A percentile compares a stretch with the other conserved stretches of the same genome.
Conservation (phyloP, 371 early-diverging fungal species). For the Mortierella polycephala region DNA sequence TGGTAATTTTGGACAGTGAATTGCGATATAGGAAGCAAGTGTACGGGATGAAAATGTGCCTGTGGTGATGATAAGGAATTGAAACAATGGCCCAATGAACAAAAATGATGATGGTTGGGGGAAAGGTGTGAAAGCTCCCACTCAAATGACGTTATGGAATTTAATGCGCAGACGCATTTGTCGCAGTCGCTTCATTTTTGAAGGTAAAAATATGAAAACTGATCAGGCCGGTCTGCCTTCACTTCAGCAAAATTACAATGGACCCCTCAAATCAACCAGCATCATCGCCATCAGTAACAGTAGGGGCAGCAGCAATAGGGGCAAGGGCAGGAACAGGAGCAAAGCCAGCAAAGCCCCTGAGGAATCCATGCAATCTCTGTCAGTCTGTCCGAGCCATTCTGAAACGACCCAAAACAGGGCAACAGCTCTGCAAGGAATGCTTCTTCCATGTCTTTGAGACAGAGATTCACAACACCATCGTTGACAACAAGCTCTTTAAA, state of each 20-base stretch:
- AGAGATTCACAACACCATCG: slow-evolving; percentile 97
- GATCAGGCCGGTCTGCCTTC: no score
- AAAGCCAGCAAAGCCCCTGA: slow-evolving; percentile 36
- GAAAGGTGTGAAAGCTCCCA: neutral
- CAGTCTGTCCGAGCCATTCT: slow-evolving; percentile 79
- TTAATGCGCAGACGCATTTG: no score
- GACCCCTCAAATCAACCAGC: neutral
- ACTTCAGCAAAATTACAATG: neutral
- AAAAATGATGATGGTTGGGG: neutral
- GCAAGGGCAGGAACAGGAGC: slow-evolving; percentile 2
- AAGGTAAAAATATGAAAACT: no score
- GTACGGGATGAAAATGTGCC: neutral
- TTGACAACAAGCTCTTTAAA: slow-evolving; percentile 85
- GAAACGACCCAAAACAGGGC: slow-evolving; percentile 94
- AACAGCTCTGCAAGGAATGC: slow-evolving; percentile 94
- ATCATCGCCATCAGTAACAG: neutral
- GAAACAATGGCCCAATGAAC: neutral
- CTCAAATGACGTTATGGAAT: no score
- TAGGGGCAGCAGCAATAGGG: neutral
- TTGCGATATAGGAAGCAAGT: neutral
- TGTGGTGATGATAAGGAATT: neutral
- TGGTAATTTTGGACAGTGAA: neutral
- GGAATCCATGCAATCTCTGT: slow-evolving; percentile 52
- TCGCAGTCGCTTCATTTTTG: no score
- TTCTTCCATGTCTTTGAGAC: slow-evolving; percentile 97